A percentile compares a stretch with the other conserved stretches of the same genome.
Conservation (phyloP, 495 filamentous ascomycete species). For the Aspergillus affinis region DNA sequence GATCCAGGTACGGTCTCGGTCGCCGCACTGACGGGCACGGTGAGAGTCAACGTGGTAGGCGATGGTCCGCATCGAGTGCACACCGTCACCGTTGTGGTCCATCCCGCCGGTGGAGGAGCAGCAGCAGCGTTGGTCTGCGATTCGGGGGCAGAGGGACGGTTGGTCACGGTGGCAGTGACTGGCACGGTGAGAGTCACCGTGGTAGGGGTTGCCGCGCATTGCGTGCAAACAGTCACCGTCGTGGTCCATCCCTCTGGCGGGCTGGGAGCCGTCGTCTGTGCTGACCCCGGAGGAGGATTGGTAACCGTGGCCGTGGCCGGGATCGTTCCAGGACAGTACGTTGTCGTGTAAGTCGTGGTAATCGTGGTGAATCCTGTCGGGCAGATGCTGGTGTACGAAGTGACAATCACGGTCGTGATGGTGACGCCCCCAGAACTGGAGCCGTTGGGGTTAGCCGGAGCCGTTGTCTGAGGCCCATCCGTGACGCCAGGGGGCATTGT, state of each 20-base stretch:
- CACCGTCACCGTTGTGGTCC: constrained; percentile 40
- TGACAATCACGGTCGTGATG: constrained; percentile 41
- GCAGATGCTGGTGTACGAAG: constrained; percentile 45
- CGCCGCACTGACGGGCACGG: constrained; percentile 24
- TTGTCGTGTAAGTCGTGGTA: constrained; percentile 40
- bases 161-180: constrained; percentile 11
- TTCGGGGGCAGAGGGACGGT: constrained; percentile 7
- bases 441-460: neutral
- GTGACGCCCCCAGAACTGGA: constrained; percentile 22
- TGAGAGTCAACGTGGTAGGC: constrained; percentile 36
- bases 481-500: constrained; percentile 28
- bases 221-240: constrained; percentile 44
- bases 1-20: neutral
- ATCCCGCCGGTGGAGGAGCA: constrained; percentile 28
- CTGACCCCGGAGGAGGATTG: constrained; percentile 18
- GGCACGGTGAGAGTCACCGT: constrained; percentile 47
- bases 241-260: constrained; percentile 46
- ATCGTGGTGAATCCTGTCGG: constrained; percentile 47
- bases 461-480: constrained; percentile 34
- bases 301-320: constrained; percentile 30
- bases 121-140: constrained; percentile 6
- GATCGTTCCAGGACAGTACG: constrained; percentile 35
- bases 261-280: constrained; percentile 17
- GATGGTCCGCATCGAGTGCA: constrained; percentile 42
- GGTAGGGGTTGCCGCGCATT: constrained; percentile 39